phyloP scores from a whole-genome alignment of 345 rosid species.

The Gossypium anomalum region DNA sequence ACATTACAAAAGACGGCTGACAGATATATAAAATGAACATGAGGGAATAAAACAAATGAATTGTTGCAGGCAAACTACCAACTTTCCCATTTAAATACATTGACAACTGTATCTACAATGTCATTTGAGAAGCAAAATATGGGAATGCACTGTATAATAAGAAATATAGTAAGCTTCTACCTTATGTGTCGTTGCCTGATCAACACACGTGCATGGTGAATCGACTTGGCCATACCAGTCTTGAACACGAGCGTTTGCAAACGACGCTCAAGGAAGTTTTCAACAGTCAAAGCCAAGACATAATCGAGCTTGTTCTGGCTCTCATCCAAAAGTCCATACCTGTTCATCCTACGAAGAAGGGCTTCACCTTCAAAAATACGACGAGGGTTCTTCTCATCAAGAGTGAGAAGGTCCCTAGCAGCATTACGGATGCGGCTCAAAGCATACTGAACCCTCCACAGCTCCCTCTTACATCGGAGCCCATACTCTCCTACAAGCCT shows the following conservation, averaged over 20 bases:
- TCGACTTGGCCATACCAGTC: constrained; percentile 23
- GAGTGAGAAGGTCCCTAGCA: constrained; percentile 55
- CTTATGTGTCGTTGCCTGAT: constrained; percentile 23
- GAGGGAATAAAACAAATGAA: neutral
- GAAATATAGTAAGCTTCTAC: neutral
- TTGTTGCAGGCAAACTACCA: neutral
- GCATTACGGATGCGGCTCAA: constrained; percentile 58
- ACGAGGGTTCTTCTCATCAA: constrained; percentile 57
- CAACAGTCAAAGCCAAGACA: constrained; percentile 53
- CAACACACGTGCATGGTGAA: constrained; percentile 24
- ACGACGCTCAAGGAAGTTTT: constrained; percentile 43
- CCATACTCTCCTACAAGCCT: constrained; percentile 67
- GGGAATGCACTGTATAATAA: neutral
- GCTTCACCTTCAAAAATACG: constrained; percentile 63
- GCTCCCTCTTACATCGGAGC: constrained; percentile 52
- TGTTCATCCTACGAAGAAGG: constrained; percentile 50
- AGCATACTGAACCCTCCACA: constrained; percentile 59
- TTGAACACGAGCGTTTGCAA: constrained; percentile 39
- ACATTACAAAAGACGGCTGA: neutral
- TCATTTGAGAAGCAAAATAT: neutral
- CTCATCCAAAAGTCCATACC: constrained; percentile 43
- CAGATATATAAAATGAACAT: neutral
- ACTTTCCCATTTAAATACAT: neutral
- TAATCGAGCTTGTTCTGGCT: constrained; percentile 63
- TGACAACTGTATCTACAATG: neutral